Evolutionary conservation across 106 monocot species (phyloP).

Genomic region (Dendrobium officinale): DNA sequence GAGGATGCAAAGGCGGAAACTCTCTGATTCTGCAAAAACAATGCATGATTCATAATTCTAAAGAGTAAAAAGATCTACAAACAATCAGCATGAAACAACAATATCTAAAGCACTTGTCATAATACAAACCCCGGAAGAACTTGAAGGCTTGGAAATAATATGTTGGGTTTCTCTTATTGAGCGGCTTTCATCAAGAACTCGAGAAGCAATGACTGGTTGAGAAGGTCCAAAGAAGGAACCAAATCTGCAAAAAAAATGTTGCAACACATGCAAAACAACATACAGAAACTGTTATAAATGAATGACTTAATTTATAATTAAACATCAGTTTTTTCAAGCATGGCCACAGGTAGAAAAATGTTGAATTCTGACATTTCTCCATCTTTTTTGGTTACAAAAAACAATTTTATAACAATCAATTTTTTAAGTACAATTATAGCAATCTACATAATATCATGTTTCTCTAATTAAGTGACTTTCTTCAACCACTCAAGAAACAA

Average conservation of each 20-base stretch:
- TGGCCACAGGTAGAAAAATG: background rate
- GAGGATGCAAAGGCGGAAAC: conserved; percentile 20
- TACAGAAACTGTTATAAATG: background rate
- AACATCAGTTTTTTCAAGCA: background rate
- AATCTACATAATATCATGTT: too few species aligned
- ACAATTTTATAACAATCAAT: too few species aligned
- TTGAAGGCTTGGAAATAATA: conserved; percentile 30
- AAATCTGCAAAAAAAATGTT: conserved; percentile 23
- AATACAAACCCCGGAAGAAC: conserved; percentile 39
- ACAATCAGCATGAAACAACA: background rate
- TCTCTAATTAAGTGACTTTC: too few species aligned
- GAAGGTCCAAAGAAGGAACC: conserved; percentile 98
- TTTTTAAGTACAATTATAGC: too few species aligned
- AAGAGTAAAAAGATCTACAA: background rate
- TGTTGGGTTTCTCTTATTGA: conserved; percentile 57
- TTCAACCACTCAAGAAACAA: too few species aligned
- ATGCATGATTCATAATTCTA: background rate
- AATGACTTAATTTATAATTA: background rate
- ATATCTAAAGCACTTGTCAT: background rate
- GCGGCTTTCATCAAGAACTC: conserved; percentile 82
- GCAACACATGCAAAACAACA: background rate
- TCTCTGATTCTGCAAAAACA: conserved; percentile 33
- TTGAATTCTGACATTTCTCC: background rate
- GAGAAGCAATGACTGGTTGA: conserved; percentile 64
- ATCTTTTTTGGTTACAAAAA: background rate